A percentile compares a stretch with the other conserved stretches of the same genome.
phyloP scores from a whole-genome alignment of 139 green algal genomes.

The Trebouxia sp. region DNA sequence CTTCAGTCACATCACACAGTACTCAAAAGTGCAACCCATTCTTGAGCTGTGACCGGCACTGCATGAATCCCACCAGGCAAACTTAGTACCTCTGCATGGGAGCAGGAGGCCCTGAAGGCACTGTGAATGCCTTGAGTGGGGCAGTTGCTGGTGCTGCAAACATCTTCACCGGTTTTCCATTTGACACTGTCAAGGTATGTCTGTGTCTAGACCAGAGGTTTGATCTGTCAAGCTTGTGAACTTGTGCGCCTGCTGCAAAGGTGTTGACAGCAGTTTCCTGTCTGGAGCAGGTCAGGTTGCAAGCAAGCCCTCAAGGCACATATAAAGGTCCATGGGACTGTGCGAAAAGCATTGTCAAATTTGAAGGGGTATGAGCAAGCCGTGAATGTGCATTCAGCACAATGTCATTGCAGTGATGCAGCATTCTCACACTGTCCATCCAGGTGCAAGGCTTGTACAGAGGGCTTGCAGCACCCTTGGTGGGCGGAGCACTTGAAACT shows the following conservation, averaged over 20 bases:
- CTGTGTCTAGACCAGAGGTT: not conserved
- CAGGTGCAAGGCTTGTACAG: slow-evolving; percentile 67
- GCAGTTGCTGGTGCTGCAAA: not conserved
- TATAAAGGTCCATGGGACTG: slow-evolving; percentile 57
- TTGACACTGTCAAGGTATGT: slow-evolving; percentile 29
- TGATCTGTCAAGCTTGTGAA: not conserved
- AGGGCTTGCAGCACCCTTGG: slow-evolving; percentile 66
- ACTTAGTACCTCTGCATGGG: not conserved
- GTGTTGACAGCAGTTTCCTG: not conserved
- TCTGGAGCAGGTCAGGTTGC: slow-evolving; percentile 40
- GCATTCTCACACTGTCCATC: not conserved
- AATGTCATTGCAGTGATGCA: not conserved
- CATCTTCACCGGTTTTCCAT: slow-evolving; percentile 26
- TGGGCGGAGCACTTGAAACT: slow-evolving; percentile 79
- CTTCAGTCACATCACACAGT: too few relatives aligned
- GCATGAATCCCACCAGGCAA: not conserved
- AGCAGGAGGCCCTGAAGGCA: not conserved
- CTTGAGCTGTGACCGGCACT: not conserved
- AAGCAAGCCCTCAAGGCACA: slow-evolving; percentile 42
- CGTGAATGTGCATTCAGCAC: not conserved
- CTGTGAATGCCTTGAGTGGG: not conserved
- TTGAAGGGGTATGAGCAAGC: slow-evolving; percentile 60
- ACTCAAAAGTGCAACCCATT: too few relatives aligned
- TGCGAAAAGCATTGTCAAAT: slow-evolving; percentile 50
- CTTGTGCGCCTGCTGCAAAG: not conserved